Evolutionary conservation across 2,329 filamentous ascomycete genomes (phyloP), one percentile per base, ranked within the genome.

Genomic region (Penicillium hesseltinei): DNA sequence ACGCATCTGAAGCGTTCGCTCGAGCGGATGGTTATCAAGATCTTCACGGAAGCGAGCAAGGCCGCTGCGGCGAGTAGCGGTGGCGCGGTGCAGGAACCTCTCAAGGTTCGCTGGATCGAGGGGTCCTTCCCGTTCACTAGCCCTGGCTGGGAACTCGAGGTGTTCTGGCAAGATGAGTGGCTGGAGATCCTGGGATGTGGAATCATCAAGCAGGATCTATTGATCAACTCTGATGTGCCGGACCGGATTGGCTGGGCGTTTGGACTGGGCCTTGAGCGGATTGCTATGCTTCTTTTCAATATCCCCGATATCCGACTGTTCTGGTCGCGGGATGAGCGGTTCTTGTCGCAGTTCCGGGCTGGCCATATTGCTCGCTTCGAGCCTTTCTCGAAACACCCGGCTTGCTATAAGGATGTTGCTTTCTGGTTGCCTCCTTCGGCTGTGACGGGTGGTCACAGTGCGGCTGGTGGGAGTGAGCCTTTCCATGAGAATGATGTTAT

Each of bases 401-500:
- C 88, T 23, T 95, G 91, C 73, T 89, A 89, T 71, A 93, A 93
- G 76, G 94, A 99, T 73, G 89, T 97, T 11, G 90, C 92, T 0
- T 99, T 99, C 75, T 99, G 94, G 94, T 78, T 97, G 54, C 78
- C 74, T 19, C 72, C 78, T 65, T 73, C 63, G 62, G 72, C 59
- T 64, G 73, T 70, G 60, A 68, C 62, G 65, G 70, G 74, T 60
- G 65, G 74, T 61, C 62, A 64, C 62, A 72, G 73, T 60, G 67
- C 73, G 39, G 70, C 73, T 25, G 72, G 75, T 46, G 75, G 76
- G 33, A 65, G 71, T 27, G 61, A 74, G 19, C 69, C 75, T 4
- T 91, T 96, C 71, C 93, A 97, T 73, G 92, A 95, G 73, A 97
- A 97, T 76, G 94, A 99, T 74, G 81, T 97, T 51, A 97, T 97